These are phyloP conservation scores for Fusarium veterinarium DNA, from an alignment of 2,329 filamentous ascomycete species.

Conservation along the genomic window DNA sequence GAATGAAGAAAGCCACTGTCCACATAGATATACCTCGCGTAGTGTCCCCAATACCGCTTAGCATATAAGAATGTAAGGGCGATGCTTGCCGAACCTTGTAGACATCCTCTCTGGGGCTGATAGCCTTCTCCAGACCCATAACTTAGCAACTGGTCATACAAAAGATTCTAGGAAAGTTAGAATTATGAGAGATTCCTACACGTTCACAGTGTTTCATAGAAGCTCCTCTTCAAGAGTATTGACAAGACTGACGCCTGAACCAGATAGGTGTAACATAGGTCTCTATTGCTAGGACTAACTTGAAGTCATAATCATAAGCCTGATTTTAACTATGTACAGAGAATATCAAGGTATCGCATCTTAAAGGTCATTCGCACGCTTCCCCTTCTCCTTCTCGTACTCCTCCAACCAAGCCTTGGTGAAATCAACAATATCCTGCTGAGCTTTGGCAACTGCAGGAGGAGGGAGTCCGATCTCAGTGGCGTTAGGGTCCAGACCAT, in stretches of 20 bases:
- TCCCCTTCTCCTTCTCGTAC: slow-evolving; percentile 54
- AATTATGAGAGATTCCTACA: rapidly evolving
- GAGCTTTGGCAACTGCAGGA: slow-evolving; percentile 66
- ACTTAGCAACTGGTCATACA: too few relatives aligned
- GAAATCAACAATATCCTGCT: slow-evolving; percentile 68
- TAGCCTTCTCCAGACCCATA: too few relatives aligned
- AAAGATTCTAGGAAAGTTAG: not conserved
- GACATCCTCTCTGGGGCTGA: too few relatives aligned
- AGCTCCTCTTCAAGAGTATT: not conserved
- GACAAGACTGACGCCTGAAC: too few relatives aligned
- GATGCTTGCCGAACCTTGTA: too few relatives aligned
- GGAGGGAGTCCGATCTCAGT: slow-evolving; percentile 74
- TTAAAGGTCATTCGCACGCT: slow-evolving; percentile 14
- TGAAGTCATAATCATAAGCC: not conserved
- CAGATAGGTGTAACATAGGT: too few relatives aligned
- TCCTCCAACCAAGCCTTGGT: slow-evolving; percentile 76
- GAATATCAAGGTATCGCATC: not conserved
- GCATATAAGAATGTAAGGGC: too few relatives aligned
- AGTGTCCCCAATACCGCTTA: too few relatives aligned
- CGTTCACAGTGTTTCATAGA: not conserved
- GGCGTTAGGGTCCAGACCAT: slow-evolving; percentile 65
- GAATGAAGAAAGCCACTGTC: too few relatives aligned
- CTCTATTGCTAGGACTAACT: not conserved
- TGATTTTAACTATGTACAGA: not conserved
- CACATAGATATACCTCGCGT: too few relatives aligned